A percentile compares a stretch with the other conserved stretches of the same genome.
These are phyloP conservation scores for Alternaria angustiovoidea DNA, from an alignment of 2,329 filamentous ascomycete genomes.

Conservation along the genomic window DNA sequence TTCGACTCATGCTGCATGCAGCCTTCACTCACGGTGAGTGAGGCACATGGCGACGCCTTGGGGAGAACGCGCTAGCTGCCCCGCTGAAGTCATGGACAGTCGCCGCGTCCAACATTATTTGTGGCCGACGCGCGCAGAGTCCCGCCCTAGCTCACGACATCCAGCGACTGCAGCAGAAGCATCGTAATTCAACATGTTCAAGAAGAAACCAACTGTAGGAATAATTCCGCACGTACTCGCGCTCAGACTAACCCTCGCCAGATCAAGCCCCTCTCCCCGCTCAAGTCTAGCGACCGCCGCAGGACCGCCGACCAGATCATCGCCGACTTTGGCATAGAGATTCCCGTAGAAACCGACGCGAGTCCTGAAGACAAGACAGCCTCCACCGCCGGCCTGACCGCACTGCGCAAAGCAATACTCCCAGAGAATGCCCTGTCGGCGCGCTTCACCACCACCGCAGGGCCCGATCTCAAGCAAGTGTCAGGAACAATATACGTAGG, in stretches of 20 bases:
- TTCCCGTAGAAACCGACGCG: constrained; percentile 50
- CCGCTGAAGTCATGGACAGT: constrained; percentile 25
- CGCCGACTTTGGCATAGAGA: constrained; percentile 63
- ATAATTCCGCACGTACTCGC: neutral
- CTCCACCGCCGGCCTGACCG: constrained; percentile 56
- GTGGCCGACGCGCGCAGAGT: neutral
- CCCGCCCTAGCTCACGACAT: neutral
- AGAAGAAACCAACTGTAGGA: constrained; percentile 67
- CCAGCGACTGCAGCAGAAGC: neutral
- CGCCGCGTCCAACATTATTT: neutral
- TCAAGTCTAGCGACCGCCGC: constrained; percentile 72
- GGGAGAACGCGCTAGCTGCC: constrained; percentile 12
- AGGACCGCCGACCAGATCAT: constrained; percentile 74
- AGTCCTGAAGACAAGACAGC: constrained; percentile 55
- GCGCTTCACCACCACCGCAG: constrained; percentile 70
- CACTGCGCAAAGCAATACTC: constrained; percentile 66
- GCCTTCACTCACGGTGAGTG: neutral
- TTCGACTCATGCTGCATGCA: neutral
- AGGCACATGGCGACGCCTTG: neutral
- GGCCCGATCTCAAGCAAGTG: constrained; percentile 67
- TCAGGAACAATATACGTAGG: constrained; percentile 72
- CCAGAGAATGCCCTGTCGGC: constrained; percentile 70
- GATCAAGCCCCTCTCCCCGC: constrained; percentile 72
- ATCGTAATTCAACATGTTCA: constrained; percentile 61
- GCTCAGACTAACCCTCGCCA: constrained; percentile 40